These are phyloP conservation scores for Grigorovia yakushimaensis DNA, from an alignment of 805 yeast species.

Conservation along the genomic window DNA sequence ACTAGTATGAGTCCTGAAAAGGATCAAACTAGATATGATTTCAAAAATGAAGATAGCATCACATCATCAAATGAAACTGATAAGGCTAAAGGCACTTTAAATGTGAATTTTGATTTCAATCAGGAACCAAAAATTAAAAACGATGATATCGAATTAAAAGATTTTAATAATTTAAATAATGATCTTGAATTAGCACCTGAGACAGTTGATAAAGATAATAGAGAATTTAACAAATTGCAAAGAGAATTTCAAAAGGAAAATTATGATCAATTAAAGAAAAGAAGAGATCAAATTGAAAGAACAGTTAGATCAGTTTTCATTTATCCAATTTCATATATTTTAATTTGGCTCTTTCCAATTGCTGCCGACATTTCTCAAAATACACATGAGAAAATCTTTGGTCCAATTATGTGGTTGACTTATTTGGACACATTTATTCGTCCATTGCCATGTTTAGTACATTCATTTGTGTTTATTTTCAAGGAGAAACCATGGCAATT, in stretches of 20 bases:
- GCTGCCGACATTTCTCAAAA: constrained; percentile 52
- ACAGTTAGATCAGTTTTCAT: constrained; percentile 75
- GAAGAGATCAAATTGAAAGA: constrained; percentile 58
- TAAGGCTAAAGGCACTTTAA: neutral
- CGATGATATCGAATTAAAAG: neutral
- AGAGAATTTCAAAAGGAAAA: constrained; percentile 48
- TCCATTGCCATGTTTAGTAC: constrained; percentile 73
- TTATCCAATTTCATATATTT: constrained; percentile 73
- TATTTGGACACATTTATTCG: constrained; percentile 66
- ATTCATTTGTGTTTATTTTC: constrained; percentile 61
- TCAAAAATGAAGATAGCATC: neutral
- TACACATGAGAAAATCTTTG: constrained; percentile 36
- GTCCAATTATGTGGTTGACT: constrained; percentile 53
- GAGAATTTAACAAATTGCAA: constrained; percentile 7
- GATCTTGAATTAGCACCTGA: neutral
- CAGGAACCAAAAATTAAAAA: neutral
- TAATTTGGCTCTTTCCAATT: constrained; percentile 77
- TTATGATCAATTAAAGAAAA: constrained; percentile 47
- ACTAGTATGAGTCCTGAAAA: neutral
- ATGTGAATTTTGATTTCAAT: neutral
- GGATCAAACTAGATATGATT: neutral
- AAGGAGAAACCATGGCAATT: constrained; percentile 74
- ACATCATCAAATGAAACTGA: neutral
- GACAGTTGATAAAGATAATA: neutral
- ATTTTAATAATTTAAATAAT: neutral